These are phyloP conservation scores for Leucoagaricus sp. DNA, from an alignment of 1,284 basidiomycete genomes.

Conservation along the genomic window DNA sequence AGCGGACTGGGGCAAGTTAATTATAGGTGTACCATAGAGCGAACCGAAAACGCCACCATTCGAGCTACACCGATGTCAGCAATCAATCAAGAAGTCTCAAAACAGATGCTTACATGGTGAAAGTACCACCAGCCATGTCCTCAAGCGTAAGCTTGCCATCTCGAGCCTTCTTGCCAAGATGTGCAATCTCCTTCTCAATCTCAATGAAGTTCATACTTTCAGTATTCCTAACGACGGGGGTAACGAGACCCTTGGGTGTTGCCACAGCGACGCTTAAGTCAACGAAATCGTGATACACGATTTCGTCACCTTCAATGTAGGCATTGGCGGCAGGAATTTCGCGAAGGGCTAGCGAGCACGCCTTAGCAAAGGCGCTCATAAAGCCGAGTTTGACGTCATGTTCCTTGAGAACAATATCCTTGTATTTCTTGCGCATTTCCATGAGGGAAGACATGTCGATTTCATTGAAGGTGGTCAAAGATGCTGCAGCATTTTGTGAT, in stretches of 20 bases:
- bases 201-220: conserved; percentile 88
- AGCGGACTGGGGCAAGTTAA: conserved; percentile 95
- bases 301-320: conserved; percentile 93
- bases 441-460: conserved; percentile 98
- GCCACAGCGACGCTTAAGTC: conserved; percentile 95
- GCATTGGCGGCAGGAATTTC: conserved; percentile 97
- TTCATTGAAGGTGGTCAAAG: conserved; percentile 98
- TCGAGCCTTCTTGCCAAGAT: conserved; percentile 91
- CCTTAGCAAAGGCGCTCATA: conserved; percentile 97
- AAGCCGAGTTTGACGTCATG: conserved; percentile 97
- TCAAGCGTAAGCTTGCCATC: conserved; percentile 96
- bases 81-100: conserved; percentile 11
- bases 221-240: conserved; percentile 92
- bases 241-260: conserved; percentile 97
- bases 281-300: conserved; percentile 95
- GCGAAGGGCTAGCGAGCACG: conserved; percentile 82
- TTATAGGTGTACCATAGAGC: conserved; percentile 95
- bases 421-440: conserved; percentile 94
- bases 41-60: conserved; percentile 99
- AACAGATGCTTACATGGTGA: conserved; percentile 80
- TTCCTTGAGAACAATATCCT: conserved; percentile 90
- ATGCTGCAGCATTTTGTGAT: conserved; percentile 96
- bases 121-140: conserved; percentile 96
- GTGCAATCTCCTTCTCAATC: conserved; percentile 92
- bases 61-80: conserved; percentile 55